These are phyloP conservation scores for Aspergillus cristatus DNA, from an alignment of 495 filamentous ascomycete genomes.

Conservation along the genomic window DNA sequence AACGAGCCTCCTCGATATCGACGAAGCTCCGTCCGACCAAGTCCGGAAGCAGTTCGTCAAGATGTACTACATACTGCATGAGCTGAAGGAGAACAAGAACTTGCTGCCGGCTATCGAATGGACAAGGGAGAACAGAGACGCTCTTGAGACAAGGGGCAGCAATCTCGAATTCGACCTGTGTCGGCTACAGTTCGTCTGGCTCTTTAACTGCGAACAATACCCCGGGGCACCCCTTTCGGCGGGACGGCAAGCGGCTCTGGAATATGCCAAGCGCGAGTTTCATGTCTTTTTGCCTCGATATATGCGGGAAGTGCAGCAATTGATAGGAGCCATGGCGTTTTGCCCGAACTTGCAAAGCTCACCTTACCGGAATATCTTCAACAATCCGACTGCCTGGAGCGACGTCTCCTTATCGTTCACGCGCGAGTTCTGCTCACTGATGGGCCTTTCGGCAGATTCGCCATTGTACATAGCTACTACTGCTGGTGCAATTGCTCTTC, in stretches of 20 bases:
- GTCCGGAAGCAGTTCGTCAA: slow-evolving; percentile 73
- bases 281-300: slow-evolving; percentile 60
- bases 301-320: slow-evolving; percentile 61
- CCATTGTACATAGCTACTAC: slow-evolving; percentile 88
- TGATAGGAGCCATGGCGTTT: slow-evolving; percentile 70
- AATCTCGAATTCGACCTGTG: slow-evolving; percentile 93
- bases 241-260: slow-evolving; percentile 51
- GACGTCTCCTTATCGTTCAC: slow-evolving; percentile 81
- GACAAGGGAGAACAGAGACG: slow-evolving; percentile 59
- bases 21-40: slow-evolving; percentile 50
- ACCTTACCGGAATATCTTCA: slow-evolving; percentile 70
- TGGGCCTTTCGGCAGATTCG: slow-evolving; percentile 78
- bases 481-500: slow-evolving; percentile 84
- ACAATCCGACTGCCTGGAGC: slow-evolving; percentile 62
- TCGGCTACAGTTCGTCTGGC: slow-evolving; percentile 76
- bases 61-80: slow-evolving; percentile 83
- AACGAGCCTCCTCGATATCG: slow-evolving; percentile 30
- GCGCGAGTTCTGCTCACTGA: slow-evolving; percentile 85
- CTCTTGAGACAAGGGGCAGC: slow-evolving; percentile 73
- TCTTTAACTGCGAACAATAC: slow-evolving; percentile 49
- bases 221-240: slow-evolving; percentile 10
- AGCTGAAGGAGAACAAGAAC: slow-evolving; percentile 60
- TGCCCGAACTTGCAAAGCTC: slow-evolving; percentile 55
- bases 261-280: slow-evolving; percentile 63
- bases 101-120: slow-evolving; percentile 78